Evolutionary conservation across 164 flowering plant genomes (phyloP).

Genomic region (Macadamia tetraphylla): DNA sequence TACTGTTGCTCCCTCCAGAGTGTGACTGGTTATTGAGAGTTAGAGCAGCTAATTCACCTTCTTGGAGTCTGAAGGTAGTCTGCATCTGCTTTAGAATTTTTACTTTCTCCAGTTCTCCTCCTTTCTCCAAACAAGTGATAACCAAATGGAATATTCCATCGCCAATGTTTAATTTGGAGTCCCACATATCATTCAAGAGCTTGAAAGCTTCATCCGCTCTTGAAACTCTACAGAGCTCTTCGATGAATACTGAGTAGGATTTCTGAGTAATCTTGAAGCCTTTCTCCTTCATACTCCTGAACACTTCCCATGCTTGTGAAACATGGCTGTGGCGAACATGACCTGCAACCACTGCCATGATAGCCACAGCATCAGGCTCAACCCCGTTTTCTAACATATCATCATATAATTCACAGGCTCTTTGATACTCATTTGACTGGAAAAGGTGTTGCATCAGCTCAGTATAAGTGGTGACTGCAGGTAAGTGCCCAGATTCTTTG

Average conservation of each 20-base stretch:
- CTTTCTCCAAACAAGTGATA: conserved; percentile 41
- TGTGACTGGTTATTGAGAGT: background rate
- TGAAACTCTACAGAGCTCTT: conserved; percentile 64
- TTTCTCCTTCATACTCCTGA: conserved; percentile 45
- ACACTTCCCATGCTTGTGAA: conserved; percentile 56
- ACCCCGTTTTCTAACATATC: conserved; percentile 63
- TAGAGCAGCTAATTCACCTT: conserved; percentile 13
- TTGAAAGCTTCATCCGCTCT: conserved; percentile 48
- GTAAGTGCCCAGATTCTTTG: conserved; percentile 43
- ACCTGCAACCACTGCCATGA: conserved; percentile 60
- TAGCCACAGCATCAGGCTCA: conserved; percentile 50
- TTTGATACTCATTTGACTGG: conserved; percentile 40
- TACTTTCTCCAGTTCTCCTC: conserved; percentile 37
- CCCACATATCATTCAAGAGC: conserved; percentile 53
- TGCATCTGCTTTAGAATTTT: conserved; percentile 38
- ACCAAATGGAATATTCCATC: conserved; percentile 36
- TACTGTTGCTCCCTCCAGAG: background rate
- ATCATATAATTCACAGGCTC: conserved; percentile 49
- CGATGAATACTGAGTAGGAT: conserved; percentile 46
- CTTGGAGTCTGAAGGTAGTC: conserved; percentile 20
- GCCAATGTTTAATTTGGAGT: conserved; percentile 32
- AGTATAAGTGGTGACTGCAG: conserved; percentile 49
- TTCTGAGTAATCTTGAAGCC: conserved; percentile 47
- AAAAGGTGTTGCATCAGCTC: conserved; percentile 65
- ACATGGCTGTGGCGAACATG: conserved; percentile 46